Conservation (phyloP, 768 basidiomycete genomes). For the Gloeostereum incarnatum region DNA sequence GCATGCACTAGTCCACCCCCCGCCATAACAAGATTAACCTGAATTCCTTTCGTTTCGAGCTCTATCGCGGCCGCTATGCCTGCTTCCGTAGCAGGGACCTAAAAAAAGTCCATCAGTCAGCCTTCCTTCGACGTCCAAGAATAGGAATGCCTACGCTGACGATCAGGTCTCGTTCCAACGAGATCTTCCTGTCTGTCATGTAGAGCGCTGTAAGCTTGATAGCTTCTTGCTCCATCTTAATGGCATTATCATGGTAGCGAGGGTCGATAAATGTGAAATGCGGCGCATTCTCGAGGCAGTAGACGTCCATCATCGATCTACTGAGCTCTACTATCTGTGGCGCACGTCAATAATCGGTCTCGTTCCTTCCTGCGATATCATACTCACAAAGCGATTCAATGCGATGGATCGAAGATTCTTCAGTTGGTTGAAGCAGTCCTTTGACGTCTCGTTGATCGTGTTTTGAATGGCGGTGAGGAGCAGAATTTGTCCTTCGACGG, state of each 20-base stretch:
- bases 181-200: slow-evolving; percentile 27
- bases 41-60: slow-evolving; percentile 28
- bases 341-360: slow-evolving; percentile 10
- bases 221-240: slow-evolving; percentile 33
- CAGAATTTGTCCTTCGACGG: too few relatives aligned
- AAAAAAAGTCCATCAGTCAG: not conserved
- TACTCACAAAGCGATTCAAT: slow-evolving; percentile 21
- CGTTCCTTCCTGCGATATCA: slow-evolving; percentile 8
- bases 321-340: slow-evolving; percentile 44
- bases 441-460: slow-evolving; percentile 34
- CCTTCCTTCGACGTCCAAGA: not conserved
- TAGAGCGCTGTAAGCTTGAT: slow-evolving; percentile 29
- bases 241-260: slow-evolving; percentile 24
- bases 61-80: slow-evolving; percentile 38
- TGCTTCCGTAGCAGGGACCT: slow-evolving; percentile 52
- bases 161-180: slow-evolving; percentile 27
- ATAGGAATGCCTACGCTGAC: slow-evolving; percentile 33
- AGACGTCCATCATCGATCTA: slow-evolving; percentile 28
- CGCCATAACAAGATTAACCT: slow-evolving; percentile 44
- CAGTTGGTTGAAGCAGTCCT: not conserved
- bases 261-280: slow-evolving; percentile 46
- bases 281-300: slow-evolving; percentile 34
- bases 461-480: too few relatives aligned
- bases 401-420: not conserved
- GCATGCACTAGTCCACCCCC: slow-evolving; percentile 41